These are phyloP conservation scores for Saccharomycopsis crataegensis DNA, from an alignment of 1,139 yeast genomes.

Conservation along the genomic window DNA sequence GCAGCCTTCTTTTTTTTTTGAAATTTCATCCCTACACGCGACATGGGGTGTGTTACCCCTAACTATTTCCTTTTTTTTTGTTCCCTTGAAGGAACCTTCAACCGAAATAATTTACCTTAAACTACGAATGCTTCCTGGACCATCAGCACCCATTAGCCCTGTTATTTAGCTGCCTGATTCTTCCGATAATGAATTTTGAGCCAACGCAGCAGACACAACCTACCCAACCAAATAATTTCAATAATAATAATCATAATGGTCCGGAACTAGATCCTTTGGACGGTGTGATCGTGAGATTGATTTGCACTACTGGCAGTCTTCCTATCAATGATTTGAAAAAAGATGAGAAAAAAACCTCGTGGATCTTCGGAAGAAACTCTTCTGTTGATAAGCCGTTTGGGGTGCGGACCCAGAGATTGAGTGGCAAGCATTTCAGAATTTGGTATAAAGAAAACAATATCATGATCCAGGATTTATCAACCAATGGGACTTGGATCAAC, in stretches of 20 bases:
- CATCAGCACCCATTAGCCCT: too few species aligned
- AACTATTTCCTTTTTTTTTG: too few species aligned
- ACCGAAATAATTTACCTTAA: too few species aligned
- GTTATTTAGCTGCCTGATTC: too few species aligned
- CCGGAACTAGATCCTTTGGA: slow-evolving; percentile 29
- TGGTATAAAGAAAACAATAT: slow-evolving; percentile 51
- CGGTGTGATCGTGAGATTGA: slow-evolving; percentile 44
- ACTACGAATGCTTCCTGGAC: too few species aligned
- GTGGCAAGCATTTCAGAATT: slow-evolving; percentile 70
- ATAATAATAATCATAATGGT: slow-evolving; percentile 24
- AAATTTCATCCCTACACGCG: too few species aligned
- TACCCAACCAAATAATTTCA: slow-evolving; percentile 29
- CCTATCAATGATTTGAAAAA: slow-evolving; percentile 36
- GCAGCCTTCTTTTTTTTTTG: too few species aligned
- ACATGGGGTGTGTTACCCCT: too few species aligned
- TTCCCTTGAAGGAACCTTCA: too few species aligned
- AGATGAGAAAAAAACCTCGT: slow-evolving; percentile 37
- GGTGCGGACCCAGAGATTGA: slow-evolving; percentile 59
- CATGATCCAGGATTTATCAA: slow-evolving; percentile 64
- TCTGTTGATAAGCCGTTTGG: slow-evolving; percentile 54
- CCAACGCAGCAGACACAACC: slow-evolving; percentile 63
- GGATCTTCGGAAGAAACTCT: slow-evolving; percentile 74
- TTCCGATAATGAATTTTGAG: slow-evolving; percentile 22
- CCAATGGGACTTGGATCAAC: slow-evolving; percentile 89
- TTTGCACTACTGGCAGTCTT: slow-evolving; percentile 64